phyloP scores from a whole-genome alignment of 2,329 filamentous ascomycete genomes.

The Blumeriella jaapii region DNA sequence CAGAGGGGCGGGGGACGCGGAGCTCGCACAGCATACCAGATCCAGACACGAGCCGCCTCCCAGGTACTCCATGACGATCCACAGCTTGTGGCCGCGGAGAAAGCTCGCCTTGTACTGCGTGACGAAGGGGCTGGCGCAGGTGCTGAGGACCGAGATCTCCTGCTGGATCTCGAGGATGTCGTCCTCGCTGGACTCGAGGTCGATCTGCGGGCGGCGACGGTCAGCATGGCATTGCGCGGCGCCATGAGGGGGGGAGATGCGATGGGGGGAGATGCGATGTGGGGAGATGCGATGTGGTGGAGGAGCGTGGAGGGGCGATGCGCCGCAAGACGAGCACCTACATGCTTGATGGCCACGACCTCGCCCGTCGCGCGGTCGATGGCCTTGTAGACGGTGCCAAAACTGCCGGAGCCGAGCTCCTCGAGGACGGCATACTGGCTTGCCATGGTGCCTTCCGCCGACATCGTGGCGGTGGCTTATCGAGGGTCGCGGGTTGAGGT shows the following conservation, averaged over 20 bases:
- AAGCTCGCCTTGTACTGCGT: slow-evolving; percentile 97
- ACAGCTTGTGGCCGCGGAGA: slow-evolving; percentile 89
- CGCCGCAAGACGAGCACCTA: slow-evolving; percentile 44
- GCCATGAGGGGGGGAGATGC: too few species aligned
- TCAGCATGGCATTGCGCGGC: too few species aligned
- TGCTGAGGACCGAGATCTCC: slow-evolving; percentile 89
- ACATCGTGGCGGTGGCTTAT: too few species aligned
- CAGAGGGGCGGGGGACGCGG: not conserved
- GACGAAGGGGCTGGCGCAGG: slow-evolving; percentile 85
- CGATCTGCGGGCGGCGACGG: slow-evolving; percentile 59
- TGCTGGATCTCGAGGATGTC: slow-evolving; percentile 98
- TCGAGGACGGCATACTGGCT: slow-evolving; percentile 89
- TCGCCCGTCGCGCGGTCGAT: slow-evolving; percentile 86
- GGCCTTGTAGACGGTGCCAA: slow-evolving; percentile 93
- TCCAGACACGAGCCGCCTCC: slow-evolving; percentile 93
- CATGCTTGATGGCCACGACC: slow-evolving; percentile 93
- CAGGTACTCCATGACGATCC: slow-evolving; percentile 98
- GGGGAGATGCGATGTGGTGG: too few species aligned
- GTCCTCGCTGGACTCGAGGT: slow-evolving; percentile 96
- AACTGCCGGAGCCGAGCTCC: slow-evolving; percentile 66
- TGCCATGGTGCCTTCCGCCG: slow-evolving; percentile 42
- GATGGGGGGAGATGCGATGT: too few species aligned
- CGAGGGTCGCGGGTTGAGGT: too few species aligned
- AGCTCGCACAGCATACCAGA: slow-evolving; percentile 45
- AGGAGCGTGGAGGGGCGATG: too few species aligned